A percentile compares a stretch with the other conserved stretches of the same genome.
Evolutionary conservation across 2,329 filamentous ascomycete genomes (phyloP).

Genomic region (Trichophyton rubrum): DNA sequence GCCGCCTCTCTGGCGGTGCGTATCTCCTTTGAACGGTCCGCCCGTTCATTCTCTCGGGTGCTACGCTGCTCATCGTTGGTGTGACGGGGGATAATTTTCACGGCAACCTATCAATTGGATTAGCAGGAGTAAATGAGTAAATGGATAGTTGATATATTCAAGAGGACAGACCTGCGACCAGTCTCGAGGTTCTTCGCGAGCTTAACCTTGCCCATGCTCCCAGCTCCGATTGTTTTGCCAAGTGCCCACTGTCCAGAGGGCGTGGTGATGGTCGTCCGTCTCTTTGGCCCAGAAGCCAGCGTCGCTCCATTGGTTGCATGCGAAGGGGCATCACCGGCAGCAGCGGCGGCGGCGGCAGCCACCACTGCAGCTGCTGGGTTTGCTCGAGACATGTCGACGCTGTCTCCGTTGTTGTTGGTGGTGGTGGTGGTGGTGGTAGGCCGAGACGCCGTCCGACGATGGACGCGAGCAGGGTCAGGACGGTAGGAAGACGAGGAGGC

Average conservation of each 20-base stretch:
- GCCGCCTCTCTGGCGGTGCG: slow-evolving; percentile 89
- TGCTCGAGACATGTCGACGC: slow-evolving; percentile 35
- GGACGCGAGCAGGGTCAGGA: slow-evolving; percentile 43
- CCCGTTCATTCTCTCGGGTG: slow-evolving; percentile 65
- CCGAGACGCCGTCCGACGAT: slow-evolving; percentile 30
- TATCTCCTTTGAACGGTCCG: slow-evolving; percentile 93
- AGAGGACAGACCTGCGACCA: slow-evolving; percentile 59
- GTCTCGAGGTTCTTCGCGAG: slow-evolving; percentile 81
- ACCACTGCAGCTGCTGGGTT: slow-evolving; percentile 35
- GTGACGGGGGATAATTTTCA: slow-evolving; percentile 90
- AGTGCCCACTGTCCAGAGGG: slow-evolving; percentile 87
- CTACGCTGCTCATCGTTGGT: slow-evolving; percentile 71
- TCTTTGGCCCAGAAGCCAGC: slow-evolving; percentile 33
- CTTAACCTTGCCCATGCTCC: slow-evolving; percentile 99
- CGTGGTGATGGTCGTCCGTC: slow-evolving; percentile 74
- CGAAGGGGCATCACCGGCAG: slow-evolving; percentile 16
- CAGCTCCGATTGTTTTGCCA: slow-evolving; percentile 92
- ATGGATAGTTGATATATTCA: too few relatives aligned
- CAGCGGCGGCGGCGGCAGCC: slow-evolving; percentile 36
- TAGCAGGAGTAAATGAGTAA: neutral
- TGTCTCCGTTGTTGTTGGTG: slow-evolving; percentile 24
- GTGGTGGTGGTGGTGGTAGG: slow-evolving; percentile 15
- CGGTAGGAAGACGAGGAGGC: slow-evolving; percentile 32
- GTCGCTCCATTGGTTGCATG: slow-evolving; percentile 30
- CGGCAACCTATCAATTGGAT: slow-evolving; percentile 55